Percentiles rank a stretch among this genome's conserved stretches.
These are phyloP conservation scores for Ilex paraguariensis DNA, from an alignment of 305 asterid species.

Conservation along the genomic window DNA sequence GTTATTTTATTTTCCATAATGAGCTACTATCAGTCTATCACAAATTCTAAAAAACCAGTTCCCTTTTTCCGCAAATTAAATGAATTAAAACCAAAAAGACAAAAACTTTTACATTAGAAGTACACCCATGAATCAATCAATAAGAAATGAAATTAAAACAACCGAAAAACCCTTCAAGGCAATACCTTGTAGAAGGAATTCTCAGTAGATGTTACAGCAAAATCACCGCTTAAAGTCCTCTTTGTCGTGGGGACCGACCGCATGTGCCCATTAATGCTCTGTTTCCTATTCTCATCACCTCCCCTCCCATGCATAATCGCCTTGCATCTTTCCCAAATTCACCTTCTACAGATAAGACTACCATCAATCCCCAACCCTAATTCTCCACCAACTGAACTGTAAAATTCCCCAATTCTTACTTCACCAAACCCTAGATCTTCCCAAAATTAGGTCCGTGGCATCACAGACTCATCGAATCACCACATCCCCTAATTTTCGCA, in stretches of 20 bases:
- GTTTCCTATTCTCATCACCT: constrained; percentile 34
- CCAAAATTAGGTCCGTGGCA: background rate
- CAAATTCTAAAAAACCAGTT: too few relatives aligned
- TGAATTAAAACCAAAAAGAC: too few relatives aligned
- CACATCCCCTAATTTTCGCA: background rate
- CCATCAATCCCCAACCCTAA: constrained; percentile 27
- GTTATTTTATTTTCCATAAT: too few relatives aligned
- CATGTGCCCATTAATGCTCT: constrained; percentile 53
- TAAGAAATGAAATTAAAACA: background rate
- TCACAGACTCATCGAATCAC: background rate
- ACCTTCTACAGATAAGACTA: constrained; percentile 12
- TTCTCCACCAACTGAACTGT: background rate
- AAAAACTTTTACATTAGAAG: too few relatives aligned
- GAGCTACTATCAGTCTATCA: too few relatives aligned
- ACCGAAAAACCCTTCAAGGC: constrained; percentile 19
- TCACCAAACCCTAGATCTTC: background rate
- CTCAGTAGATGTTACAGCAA: constrained; percentile 28
- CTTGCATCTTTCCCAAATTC: too few relatives aligned
- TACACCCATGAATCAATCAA: background rate
- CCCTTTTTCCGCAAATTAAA: too few relatives aligned
- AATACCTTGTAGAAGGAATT: constrained; percentile 70
- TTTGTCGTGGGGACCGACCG: constrained; percentile 38
- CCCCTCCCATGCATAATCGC: constrained; percentile 1
- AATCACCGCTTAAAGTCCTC: constrained; percentile 32
- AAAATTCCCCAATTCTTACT: background rate